Evolutionary conservation across 179 eudicot species (phyloP).

Genomic region (Spergularia azorica): DNA sequence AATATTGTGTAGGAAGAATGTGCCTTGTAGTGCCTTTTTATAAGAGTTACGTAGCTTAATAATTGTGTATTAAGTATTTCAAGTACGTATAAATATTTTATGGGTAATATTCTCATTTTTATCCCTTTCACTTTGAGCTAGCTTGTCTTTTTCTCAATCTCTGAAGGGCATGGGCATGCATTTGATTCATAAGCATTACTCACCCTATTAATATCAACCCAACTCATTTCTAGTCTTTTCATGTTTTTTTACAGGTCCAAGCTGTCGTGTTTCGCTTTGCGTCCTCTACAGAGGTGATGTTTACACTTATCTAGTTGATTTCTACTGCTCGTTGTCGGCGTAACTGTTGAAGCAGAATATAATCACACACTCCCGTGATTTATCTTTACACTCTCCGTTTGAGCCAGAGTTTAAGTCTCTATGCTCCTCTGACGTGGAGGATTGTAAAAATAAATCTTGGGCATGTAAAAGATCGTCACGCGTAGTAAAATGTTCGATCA

Average conservation of each 20-base stretch:
- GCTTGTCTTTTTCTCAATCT: slow-evolving; percentile 18
- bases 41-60: slow-evolving; percentile 19
- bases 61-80: neutral
- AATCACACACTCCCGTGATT: too few relatives aligned
- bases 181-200: slow-evolving; percentile 13
- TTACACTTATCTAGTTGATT: too few relatives aligned
- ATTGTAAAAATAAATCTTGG: too few relatives aligned
- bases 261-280: slow-evolving; percentile 19
- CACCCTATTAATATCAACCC: slow-evolving; percentile 20
- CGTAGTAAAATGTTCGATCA: too few relatives aligned
- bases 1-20: slow-evolving; percentile 16
- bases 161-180: slow-evolving; percentile 16
- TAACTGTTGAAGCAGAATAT: too few relatives aligned
- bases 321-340: too few relatives aligned
- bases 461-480: too few relatives aligned
- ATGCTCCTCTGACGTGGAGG: too few relatives aligned
- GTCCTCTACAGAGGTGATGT: neutral
- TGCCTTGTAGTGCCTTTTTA: slow-evolving; percentile 30
- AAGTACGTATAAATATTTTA: neutral
- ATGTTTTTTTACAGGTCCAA: slow-evolving; percentile 19
- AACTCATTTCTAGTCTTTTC: slow-evolving; percentile 15
- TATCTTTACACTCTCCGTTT: too few relatives aligned
- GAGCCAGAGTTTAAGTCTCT: too few relatives aligned
- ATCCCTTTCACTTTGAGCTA: slow-evolving; percentile 17
- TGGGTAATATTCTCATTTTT: slow-evolving; percentile 13